A percentile compares a stretch with the other conserved stretches of the same genome.
phyloP scores from a whole-genome alignment of 2,329 filamentous ascomycete genomes.

The Colletotrichum sp. region DNA sequence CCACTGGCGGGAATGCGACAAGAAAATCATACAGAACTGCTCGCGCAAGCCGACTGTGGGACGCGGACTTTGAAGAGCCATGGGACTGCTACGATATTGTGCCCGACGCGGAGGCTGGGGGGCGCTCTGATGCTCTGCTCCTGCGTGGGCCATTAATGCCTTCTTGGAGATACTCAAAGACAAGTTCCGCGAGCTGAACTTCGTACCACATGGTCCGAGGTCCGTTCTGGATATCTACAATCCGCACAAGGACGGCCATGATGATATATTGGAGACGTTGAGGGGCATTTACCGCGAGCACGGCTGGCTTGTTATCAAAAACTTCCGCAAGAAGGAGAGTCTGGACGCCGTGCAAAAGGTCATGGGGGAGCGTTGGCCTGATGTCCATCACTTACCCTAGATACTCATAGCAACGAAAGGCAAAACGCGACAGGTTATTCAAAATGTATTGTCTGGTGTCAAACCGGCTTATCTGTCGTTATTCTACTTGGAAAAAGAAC shows the following conservation, averaged over 20 bases:
- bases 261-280: not conserved
- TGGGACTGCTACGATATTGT: conserved; percentile 24
- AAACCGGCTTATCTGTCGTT: no score
- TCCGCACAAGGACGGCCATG: not conserved
- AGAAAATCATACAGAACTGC: not conserved
- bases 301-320: conserved; percentile 31
- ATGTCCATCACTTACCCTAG: no score
- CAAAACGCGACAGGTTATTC: no score
- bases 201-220: conserved; percentile 23
- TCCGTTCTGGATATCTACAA: conserved; percentile 12
- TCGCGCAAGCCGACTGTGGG: not conserved
- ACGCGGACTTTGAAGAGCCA: not conserved
- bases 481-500: no score
- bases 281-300: conserved; percentile 32
- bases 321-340: conserved; percentile 30
- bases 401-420: no score
- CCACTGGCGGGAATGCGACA: conserved; percentile 26
- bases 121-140: conserved; percentile 23
- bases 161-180: conserved; percentile 30
- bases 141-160: conserved; percentile 22
- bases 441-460: no score
- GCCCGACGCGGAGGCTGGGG: conserved; percentile 25
- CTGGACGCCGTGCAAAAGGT: not conserved
- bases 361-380: no score
- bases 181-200: conserved; percentile 15